Evolutionary conservation across 2,329 filamentous ascomycete species (phyloP).

Genomic region (Cordyceps fumosorosea): DNA sequence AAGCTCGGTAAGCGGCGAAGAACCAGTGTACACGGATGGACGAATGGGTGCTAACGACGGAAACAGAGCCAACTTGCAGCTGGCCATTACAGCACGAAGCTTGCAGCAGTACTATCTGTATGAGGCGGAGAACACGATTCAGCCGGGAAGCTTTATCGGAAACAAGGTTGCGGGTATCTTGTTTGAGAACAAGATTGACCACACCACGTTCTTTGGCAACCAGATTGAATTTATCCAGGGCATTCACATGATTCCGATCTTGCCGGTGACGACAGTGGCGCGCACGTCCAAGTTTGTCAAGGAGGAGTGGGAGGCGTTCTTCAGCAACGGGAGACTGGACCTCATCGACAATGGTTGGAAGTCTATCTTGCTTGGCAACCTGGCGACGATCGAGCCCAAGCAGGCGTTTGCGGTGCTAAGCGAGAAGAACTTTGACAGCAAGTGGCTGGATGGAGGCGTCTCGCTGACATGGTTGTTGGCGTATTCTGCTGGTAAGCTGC

Average conservation of each 20-base stretch:
- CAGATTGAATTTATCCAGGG: conserved; percentile 46
- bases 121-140: conserved; percentile 75
- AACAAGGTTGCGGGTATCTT: conserved; percentile 69
- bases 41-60: conserved; percentile 12
- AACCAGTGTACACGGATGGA: background rate
- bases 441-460: conserved; percentile 75
- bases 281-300: conserved; percentile 63
- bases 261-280: conserved; percentile 60
- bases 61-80: conserved; percentile 67
- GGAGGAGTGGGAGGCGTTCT: conserved; percentile 79
- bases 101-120: conserved; percentile 81
- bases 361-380: conserved; percentile 76
- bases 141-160: conserved; percentile 69
- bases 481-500: conserved; percentile 63
- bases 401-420: conserved; percentile 71
- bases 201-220: conserved; percentile 80
- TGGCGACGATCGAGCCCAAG: conserved; percentile 67
- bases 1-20: conserved; percentile 51
- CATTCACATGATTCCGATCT: conserved; percentile 77
- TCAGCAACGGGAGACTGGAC: conserved; percentile 60
- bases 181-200: conserved; percentile 94
- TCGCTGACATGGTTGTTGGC: conserved; percentile 80
- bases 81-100: conserved; percentile 68
- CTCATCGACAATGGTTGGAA: conserved; percentile 71
- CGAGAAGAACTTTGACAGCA: conserved; percentile 54